Evolutionary conservation across 371 early-diverging fungal genomes (phyloP).

Genomic region (Mucor saturninus): DNA sequence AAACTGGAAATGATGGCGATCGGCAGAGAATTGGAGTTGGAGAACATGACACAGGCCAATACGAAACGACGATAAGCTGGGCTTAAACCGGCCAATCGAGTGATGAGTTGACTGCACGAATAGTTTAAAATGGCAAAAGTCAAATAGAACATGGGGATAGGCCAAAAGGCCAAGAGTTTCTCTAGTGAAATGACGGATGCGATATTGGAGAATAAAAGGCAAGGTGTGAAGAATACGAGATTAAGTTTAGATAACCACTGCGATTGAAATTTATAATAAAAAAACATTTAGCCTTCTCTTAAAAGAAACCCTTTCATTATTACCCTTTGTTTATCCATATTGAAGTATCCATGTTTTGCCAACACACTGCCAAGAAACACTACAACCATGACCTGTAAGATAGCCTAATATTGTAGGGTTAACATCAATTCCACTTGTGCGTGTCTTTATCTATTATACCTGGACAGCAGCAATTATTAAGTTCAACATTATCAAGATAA

Average conservation of each 20-base stretch:
- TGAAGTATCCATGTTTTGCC: constrained; percentile 50
- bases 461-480: constrained; percentile 32
- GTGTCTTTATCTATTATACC: constrained; percentile 8
- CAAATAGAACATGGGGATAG: constrained; percentile 69
- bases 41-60: constrained; percentile 69
- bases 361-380: constrained; percentile 53
- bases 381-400: constrained; percentile 57
- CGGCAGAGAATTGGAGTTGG: constrained; percentile 77
- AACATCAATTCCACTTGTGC: not conserved
- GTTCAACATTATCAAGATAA: constrained; percentile 15
- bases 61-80: constrained; percentile 63
- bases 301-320: not conserved
- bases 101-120: constrained; percentile 36
- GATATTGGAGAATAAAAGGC: constrained; percentile 76
- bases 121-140: constrained; percentile 47
- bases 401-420: too few relatives aligned
- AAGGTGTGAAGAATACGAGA: constrained; percentile 77
- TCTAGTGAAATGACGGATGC: constrained; percentile 64
- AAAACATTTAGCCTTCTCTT: too few relatives aligned
- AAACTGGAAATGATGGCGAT: constrained; percentile 72
- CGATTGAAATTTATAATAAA: constrained; percentile 1
- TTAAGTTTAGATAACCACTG: constrained; percentile 75
- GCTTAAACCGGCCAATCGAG: constrained; percentile 53
- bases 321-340: constrained; percentile 59
- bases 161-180: constrained; percentile 71